Evolutionary conservation across 257 asterid genomes (phyloP), one percentile per base, ranked within the genome.

Genomic region (Petrea volubilis): DNA sequence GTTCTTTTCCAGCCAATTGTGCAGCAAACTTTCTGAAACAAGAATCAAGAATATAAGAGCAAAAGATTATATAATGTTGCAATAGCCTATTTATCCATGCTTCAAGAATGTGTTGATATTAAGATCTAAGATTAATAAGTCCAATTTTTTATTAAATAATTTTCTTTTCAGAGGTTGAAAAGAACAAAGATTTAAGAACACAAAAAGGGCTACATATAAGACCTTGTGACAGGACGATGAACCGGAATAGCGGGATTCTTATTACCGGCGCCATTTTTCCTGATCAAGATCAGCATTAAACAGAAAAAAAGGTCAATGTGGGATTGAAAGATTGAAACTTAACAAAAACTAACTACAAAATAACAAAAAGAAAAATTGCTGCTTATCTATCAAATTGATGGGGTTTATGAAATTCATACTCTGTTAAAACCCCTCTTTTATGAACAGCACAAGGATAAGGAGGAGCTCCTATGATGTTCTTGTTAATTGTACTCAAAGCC

Each of bases 201-300:
- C 24, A 34, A 14, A 6, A 29, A 53, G 41, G 43, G 7, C 24
- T 34, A 47, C 9, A n/a, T 5, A 47, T n/a, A 86, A 25, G 75
- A 90, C 98, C 98, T 90, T 55, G 98, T 90, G 57, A 90, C 70
- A 0, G 98, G 98, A 10, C 96, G 88, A 74, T 85, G 92, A 27
- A 72, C 73, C 11, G 86, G 96, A 70, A 74, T 43, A 27, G 50
- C 77, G 38, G 78, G 83, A 47, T 55, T 79, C 84, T 80, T 88
- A 71, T 56, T 60, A 46, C 69, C 67, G 52, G 68, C 67, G n/a
- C 52, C 78, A 76, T 77, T 80, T 71, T 79, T 81, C 70, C 98
- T 93, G 79, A 69, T 74, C 75, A 78, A 64, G 62, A 70, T 51
- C 69, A 50, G 67, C 40, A 59, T 18, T 29, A 66, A 38, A 67